Evolutionary conservation across 805 yeast species (phyloP).

Genomic region (Huiozyma sinensis): DNA sequence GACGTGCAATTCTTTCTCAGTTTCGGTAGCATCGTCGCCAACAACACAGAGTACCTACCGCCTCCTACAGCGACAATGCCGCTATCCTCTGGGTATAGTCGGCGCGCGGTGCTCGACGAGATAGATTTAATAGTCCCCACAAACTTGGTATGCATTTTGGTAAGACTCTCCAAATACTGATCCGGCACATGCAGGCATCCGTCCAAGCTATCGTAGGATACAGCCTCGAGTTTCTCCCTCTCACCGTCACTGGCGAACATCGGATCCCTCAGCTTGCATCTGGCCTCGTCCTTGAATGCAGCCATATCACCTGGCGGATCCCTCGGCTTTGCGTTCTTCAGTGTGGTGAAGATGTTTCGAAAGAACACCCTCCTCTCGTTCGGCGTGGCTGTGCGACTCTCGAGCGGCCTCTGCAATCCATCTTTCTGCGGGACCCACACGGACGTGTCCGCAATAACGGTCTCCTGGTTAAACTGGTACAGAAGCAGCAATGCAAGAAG

Average conservation of each 20-base stretch:
- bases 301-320: slow-evolving; percentile 1
- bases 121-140: neutral
- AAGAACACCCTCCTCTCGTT: neutral
- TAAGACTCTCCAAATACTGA: neutral
- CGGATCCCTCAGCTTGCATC: neutral
- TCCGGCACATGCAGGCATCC: slow-evolving; percentile 1
- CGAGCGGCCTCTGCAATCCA: too few relatives aligned
- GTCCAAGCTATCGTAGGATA: neutral
- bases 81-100: slow-evolving; percentile 29
- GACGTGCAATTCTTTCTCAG: slow-evolving; percentile 56
- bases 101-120: neutral
- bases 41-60: slow-evolving; percentile 55
- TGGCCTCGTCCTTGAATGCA: neutral
- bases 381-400: too few relatives aligned
- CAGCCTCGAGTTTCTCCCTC: neutral
- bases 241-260: neutral
- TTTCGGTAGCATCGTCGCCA: slow-evolving; percentile 41
- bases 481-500: too few relatives aligned
- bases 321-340: slow-evolving; percentile 1
- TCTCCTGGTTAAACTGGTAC: too few relatives aligned
- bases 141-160: neutral
- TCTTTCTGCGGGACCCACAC: too few relatives aligned
- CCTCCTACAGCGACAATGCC: slow-evolving; percentile 74
- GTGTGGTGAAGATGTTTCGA: neutral
- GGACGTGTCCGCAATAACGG: too few relatives aligned